Evolutionary conservation across 2,329 filamentous ascomycete genomes (phyloP), one percentile per base, ranked within the genome.

Genomic region (Parafenestella ontariensis): DNA sequence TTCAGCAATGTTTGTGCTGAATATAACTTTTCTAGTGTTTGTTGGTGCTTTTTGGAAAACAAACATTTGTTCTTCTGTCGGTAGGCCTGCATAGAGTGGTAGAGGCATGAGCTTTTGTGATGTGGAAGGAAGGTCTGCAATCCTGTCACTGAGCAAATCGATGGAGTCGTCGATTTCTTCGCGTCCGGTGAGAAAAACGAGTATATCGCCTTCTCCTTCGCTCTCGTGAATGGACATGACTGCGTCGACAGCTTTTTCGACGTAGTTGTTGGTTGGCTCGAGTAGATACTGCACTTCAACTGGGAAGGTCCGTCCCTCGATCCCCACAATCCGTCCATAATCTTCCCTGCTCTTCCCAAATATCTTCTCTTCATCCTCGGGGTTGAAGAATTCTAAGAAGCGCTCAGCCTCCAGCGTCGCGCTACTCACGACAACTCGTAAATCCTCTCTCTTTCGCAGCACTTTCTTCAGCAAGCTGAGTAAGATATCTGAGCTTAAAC

Each of bases 1-100:
- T 79, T 99, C 95, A 11, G 95, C 92, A 61, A 98, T 97, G 72
- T 98, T 98, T 54, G 95, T 98, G 3, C 91, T 89, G 62, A 97
- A 88, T 31, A 99, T 90, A 34, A 97, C 90, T 72, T 98, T 98
- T 37, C 95, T 85, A 1, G 88, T 93, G 54, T 93, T 89, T 56
- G 91, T 87, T 0, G 91, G 87, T 1, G 92, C 81, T 49, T 89
- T 87, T 66, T 96, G 92, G 71, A 98, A 98, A 36, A 98, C 89
- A 62, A 93, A 93, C 87, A 96, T 94, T 71, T 98, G 95, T 69
- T 97, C 88, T 61, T 97, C 93, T 8, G 89, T 92, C 1, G 92
- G 87, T 5, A 98, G 83, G 2, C 94, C 95, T 4, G 95, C 92
- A 72, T 96, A 98, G 0, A 98, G 83, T 1, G 94, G 93, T 8